A percentile compares a stretch with the other conserved stretches of the same genome.
These are phyloP conservation scores for Cercophora scortea DNA, from an alignment of 495 filamentous ascomycete genomes.

Conservation along the genomic window DNA sequence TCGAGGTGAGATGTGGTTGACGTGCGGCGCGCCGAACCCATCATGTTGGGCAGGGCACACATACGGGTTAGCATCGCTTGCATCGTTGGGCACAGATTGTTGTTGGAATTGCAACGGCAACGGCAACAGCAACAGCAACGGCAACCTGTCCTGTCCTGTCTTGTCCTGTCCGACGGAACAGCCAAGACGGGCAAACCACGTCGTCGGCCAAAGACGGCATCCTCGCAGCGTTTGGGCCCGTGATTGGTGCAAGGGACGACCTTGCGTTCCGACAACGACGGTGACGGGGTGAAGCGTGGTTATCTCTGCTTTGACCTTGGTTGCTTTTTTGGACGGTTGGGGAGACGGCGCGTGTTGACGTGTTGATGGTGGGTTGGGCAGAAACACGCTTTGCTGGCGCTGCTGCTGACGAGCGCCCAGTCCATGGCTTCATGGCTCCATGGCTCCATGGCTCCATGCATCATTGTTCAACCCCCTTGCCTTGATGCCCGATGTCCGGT, in stretches of 20 bases:
- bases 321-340: conserved; percentile 2
- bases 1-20: too few species aligned
- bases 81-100: too few species aligned
- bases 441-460: background rate
- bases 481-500: background rate
- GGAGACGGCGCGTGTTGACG: background rate
- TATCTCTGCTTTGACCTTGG: background rate
- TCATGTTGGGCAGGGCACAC: too few species aligned
- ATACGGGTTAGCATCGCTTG: too few species aligned
- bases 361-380: conserved; percentile 12
- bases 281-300: conserved; percentile 13
- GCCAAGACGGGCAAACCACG: too few species aligned
- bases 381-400: conserved; percentile 15
- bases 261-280: conserved; percentile 4
- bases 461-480: background rate
- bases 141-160: too few species aligned
- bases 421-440: background rate
- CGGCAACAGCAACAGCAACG: too few species aligned
- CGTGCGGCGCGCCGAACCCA: too few species aligned
- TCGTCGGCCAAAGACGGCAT: too few species aligned
- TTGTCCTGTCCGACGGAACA: too few species aligned
- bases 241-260: conserved; percentile 22
- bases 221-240: background rate
- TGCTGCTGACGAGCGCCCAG: background rate
- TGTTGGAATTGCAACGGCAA: too few species aligned